phyloP scores from a whole-genome alignment of 495 filamentous ascomycete genomes.

The Aspergillus saccharolyticus region DNA sequence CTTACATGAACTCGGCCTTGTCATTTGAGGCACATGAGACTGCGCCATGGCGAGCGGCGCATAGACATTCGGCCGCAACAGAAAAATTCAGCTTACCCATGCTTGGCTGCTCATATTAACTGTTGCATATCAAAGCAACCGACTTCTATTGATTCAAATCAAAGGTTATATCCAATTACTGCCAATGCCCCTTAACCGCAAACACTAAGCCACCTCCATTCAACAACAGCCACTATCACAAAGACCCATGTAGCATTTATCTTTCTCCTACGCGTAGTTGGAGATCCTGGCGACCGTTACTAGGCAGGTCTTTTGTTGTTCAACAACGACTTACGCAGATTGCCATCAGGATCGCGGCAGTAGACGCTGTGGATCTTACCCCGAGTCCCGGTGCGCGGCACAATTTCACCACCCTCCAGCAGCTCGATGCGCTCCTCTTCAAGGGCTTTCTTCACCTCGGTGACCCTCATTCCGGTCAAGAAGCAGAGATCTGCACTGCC shows the following conservation, averaged over 20 bases:
- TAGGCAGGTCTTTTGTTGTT: background rate
- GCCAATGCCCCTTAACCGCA: too few relatives aligned
- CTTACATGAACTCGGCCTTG: background rate
- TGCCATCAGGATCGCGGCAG: slow-evolving; percentile 52
- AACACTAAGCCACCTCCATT: background rate
- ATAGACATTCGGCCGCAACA: background rate
- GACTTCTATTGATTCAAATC: too few relatives aligned
- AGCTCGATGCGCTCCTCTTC: slow-evolving; percentile 37
- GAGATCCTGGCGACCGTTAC: background rate
- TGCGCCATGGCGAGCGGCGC: background rate
- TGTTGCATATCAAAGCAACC: too few relatives aligned
- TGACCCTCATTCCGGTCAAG: slow-evolving; percentile 41
- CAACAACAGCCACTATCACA: background rate
- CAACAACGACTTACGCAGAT: slow-evolving; percentile 42
- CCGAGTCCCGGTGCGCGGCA: slow-evolving; percentile 45
- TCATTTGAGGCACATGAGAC: background rate
- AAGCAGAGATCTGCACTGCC: slow-evolving; percentile 54
- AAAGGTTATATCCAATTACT: too few relatives aligned
- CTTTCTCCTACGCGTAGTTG: background rate
- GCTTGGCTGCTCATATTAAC: too few relatives aligned
- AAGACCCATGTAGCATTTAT: background rate
- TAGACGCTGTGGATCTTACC: slow-evolving; percentile 50
- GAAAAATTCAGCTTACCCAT: too few relatives aligned
- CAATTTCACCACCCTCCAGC: slow-evolving; percentile 42
- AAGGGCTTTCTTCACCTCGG: slow-evolving; percentile 30